Evolutionary conservation across 2,329 filamentous ascomycete genomes (phyloP), one percentile per base, ranked within the genome.

Genomic region (Amauroascus verrucosus): DNA sequence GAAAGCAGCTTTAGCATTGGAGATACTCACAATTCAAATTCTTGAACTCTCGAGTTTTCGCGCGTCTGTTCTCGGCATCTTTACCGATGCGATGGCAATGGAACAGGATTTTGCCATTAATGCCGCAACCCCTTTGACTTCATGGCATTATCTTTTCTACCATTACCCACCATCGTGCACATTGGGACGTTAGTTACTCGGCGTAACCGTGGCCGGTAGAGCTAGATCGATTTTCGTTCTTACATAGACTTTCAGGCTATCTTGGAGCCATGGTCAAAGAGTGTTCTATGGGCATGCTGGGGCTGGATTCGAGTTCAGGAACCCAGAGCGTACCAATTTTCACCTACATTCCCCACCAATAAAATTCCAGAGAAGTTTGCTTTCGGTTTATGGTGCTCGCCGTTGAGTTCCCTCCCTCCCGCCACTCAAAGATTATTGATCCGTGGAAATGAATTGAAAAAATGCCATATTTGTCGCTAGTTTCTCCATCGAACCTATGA

Each of bases 401-500:
- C 45, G 18, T 38, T 16, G 20, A 38, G 5, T 26, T 38, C 11
- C 24, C 46, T 24, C 37, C 16, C 8, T 48, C 46, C 38, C 48
- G 38, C 38, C 48, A 51, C 48, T 30, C 18, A 51, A 22, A 40
- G 26, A 18, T n/a, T 1, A n/a, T 13, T 11, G 16, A 33, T 44
- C 16, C 37, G 8, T 44, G 26, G 20, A 44, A 43, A 26, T 13
- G 8, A 8, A 45, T 16, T 24, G 46, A 20, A 18, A 49, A 40
- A 3, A n/a, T 28, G 13, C 20, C 8, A 3, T n/a, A 24, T 52
- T 35, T 9, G 32, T 30, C 18, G 13, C 41, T 46, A 46, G 40
- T n/a, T 14, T 46, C 7, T 33, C 43, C 50, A n/a, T 14, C 5
- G n/a, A 13, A n/a, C 50, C 50, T 52, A 52, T 46, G 30, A 18